A percentile compares a stretch with the other conserved stretches of the same genome.
phyloP scores from a whole-genome alignment of 768 basidiomycete species.

The Steccherinum ochraceum region DNA sequence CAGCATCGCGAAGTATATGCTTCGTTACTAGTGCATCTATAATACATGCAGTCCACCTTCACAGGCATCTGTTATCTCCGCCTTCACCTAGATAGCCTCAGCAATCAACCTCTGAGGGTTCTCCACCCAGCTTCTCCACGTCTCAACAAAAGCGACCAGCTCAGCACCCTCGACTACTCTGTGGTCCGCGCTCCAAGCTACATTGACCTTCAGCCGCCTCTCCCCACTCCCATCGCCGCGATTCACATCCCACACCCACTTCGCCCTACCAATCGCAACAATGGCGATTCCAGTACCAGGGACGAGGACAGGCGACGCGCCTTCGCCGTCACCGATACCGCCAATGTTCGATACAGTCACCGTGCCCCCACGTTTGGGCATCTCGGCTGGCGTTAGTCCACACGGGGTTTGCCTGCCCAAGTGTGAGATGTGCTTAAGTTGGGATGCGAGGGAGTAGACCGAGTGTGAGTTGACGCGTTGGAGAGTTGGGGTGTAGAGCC shows the following conservation, averaged over 20 bases:
- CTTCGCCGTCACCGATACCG: constrained; percentile 65
- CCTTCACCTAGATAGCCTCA: constrained; percentile 30
- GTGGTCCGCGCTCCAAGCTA: constrained; percentile 87
- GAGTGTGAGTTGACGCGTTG: constrained; percentile 44
- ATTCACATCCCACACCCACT: constrained; percentile 72
- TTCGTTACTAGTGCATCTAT: no score
- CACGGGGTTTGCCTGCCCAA: constrained; percentile 64
- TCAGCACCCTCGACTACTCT: constrained; percentile 86
- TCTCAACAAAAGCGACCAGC: constrained; percentile 81
- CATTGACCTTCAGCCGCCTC: constrained; percentile 50
- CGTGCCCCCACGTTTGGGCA: constrained; percentile 73
- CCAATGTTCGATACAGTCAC: constrained; percentile 81
- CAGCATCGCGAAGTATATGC: no score
- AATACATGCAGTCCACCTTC: neutral
- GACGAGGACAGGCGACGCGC: constrained; percentile 69
- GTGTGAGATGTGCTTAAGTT: constrained; percentile 52
- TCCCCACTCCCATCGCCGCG: constrained; percentile 40
- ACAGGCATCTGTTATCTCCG: no score
- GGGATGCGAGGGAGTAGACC: constrained; percentile 56
- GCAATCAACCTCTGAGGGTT: constrained; percentile 62
- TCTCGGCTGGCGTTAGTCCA: constrained; percentile 58
- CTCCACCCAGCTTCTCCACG: constrained; percentile 79
- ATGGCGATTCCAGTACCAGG: constrained; percentile 84
- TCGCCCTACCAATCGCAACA: constrained; percentile 72
- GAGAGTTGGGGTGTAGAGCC: constrained; percentile 78